Conservation (phyloP, 257 asterid species). For the Pogostemon cablin region DNA sequence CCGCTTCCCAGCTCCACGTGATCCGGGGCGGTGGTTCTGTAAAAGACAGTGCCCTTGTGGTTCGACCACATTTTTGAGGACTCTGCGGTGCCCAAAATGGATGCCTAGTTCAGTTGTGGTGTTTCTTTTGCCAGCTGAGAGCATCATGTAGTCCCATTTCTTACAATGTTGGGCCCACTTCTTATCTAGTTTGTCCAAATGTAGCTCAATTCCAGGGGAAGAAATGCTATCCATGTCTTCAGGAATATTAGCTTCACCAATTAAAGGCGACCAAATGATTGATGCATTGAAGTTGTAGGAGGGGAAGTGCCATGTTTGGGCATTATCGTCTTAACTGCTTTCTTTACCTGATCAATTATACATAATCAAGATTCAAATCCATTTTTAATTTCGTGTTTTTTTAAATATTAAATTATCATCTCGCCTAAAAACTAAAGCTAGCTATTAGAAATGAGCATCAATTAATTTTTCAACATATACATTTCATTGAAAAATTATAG, state of each 20-base stretch:
- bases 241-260: constrained; percentile 63
- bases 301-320: constrained; percentile 72
- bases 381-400: too few species aligned
- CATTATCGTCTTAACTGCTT: constrained; percentile 68
- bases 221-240: constrained; percentile 57
- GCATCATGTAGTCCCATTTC: constrained; percentile 53
- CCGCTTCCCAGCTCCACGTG: too few species aligned
- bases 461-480: too few species aligned
- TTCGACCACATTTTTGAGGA: constrained; percentile 55
- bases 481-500: too few species aligned
- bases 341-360: constrained; percentile 50
- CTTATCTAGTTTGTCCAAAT: constrained; percentile 70
- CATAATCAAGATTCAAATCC: too few species aligned
- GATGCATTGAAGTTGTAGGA: constrained; percentile 63
- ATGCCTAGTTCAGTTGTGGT: constrained; percentile 54
- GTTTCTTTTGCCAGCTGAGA: constrained; percentile 73
- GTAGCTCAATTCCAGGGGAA: constrained; percentile 70
- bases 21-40: constrained; percentile 59
- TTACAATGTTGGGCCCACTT: constrained; percentile 64
- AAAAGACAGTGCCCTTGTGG: constrained; percentile 60
- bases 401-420: too few species aligned
- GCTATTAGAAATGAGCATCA: too few species aligned
- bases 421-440: too few species aligned
- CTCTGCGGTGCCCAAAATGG: constrained; percentile 52
- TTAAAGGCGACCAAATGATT: constrained; percentile 80